A percentile compares a stretch with the other conserved stretches of the same genome.
Evolutionary conservation across 2,329 filamentous ascomycete genomes (phyloP).

Genomic region (Neofusicoccum sp.): DNA sequence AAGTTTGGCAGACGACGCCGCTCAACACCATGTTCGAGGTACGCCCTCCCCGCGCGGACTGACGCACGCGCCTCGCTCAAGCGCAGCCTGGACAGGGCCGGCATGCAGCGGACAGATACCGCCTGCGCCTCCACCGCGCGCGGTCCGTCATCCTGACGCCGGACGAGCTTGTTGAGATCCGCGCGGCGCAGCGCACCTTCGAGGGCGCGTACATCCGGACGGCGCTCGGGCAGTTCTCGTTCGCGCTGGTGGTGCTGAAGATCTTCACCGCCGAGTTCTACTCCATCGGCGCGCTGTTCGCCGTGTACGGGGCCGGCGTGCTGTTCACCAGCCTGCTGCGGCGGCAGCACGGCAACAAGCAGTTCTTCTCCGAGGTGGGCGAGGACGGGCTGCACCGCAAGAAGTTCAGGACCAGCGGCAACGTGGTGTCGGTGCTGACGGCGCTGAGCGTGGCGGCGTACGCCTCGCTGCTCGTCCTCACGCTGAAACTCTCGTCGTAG

Average conservation of each 20-base stretch:
- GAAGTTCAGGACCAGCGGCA: constrained; percentile 65
- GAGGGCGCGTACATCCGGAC: constrained; percentile 97
- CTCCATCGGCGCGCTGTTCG: constrained; percentile 91
- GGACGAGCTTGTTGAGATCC: constrained; percentile 87
- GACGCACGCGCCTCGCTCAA: background rate
- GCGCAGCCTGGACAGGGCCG: constrained; percentile 40
- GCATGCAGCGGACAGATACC: constrained; percentile 71
- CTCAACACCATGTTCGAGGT: constrained; percentile 24
- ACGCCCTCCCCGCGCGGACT: background rate
- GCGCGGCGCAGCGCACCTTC: constrained; percentile 92
- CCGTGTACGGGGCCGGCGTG: constrained; percentile 83
- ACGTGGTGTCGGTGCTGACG: constrained; percentile 63
- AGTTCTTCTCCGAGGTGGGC: constrained; percentile 74
- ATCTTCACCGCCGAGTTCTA: constrained; percentile 98
- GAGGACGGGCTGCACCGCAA: constrained; percentile 61
- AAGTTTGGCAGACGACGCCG: constrained; percentile 5
- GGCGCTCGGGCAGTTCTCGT: constrained; percentile 90
- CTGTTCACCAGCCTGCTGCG: constrained; percentile 81
- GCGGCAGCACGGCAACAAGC: constrained; percentile 85
- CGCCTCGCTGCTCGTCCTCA: constrained; percentile 58
- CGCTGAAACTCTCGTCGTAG: constrained; percentile 39
- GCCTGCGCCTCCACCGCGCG: constrained; percentile 77
- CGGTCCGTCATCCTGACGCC: constrained; percentile 78
- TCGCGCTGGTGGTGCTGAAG: constrained; percentile 89
- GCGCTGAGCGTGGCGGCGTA: constrained; percentile 63